A percentile compares a stretch with the other conserved stretches of the same genome.
These are phyloP conservation scores for Quercus robur DNA, from an alignment of 306 rosid genomes.

Conservation along the genomic window DNA sequence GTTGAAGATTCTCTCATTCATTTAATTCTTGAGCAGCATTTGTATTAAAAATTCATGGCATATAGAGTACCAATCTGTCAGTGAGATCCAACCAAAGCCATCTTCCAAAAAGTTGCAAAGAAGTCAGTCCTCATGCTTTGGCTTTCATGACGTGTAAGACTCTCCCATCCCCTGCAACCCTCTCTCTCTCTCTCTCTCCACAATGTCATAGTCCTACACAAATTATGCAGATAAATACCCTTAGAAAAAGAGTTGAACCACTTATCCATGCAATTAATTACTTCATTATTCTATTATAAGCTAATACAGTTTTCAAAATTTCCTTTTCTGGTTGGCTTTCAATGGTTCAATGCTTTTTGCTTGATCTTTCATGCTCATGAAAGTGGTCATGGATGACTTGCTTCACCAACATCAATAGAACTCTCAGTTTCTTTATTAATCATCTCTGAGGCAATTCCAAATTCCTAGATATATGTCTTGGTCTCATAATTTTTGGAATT, in stretches of 20 bases:
- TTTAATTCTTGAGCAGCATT: not conserved
- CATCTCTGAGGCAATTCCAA: constrained; percentile 28
- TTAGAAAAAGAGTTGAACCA: not conserved
- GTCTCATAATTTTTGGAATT: constrained; percentile 27
- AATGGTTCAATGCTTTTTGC: constrained; percentile 5
- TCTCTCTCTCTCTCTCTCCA: not conserved
- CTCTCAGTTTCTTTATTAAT: constrained; percentile 12
- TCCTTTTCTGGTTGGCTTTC: constrained; percentile 22
- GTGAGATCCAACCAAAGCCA: not conserved
- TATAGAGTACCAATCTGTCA: not conserved
- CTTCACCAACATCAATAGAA: not conserved
- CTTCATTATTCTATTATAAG: constrained; percentile 8
- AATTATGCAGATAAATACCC: not conserved
- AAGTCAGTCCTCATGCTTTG: not conserved
- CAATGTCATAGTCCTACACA: not conserved
- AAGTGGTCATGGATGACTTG: constrained; percentile 3
- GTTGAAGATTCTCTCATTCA: not conserved
- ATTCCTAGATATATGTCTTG: constrained; percentile 26
- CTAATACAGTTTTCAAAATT: constrained; percentile 13
- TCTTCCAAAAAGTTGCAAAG: not conserved
- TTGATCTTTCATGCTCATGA: constrained; percentile 29
- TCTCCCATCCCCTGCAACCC: not conserved
- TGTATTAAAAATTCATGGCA: not conserved
- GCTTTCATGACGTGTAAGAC: not conserved
- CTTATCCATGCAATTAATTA: not conserved